These are phyloP conservation scores for Candida pini DNA, from an alignment of 805 yeast species.

Conservation along the genomic window DNA sequence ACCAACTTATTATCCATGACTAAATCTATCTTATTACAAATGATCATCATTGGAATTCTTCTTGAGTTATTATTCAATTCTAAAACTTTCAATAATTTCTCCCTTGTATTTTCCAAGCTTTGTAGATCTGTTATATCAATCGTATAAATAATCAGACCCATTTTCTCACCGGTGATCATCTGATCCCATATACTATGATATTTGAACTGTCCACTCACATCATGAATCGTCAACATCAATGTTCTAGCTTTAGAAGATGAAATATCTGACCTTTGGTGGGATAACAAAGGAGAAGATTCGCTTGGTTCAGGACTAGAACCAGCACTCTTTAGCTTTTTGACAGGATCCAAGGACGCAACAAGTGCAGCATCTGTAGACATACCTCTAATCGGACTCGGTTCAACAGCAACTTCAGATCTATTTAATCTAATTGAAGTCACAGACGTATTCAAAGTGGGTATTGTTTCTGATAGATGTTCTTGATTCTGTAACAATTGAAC, in stretches of 20 bases:
- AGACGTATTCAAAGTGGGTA: constrained; percentile 23
- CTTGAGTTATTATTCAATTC: constrained; percentile 12
- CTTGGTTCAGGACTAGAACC: too few relatives aligned
- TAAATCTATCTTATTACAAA: constrained; percentile 28
- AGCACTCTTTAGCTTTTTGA: too few relatives aligned
- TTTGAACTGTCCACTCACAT: constrained; percentile 28
- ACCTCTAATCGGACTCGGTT: too few relatives aligned
- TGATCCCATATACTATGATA: constrained; percentile 22
- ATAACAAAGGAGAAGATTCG: not conserved
- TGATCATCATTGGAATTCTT: constrained; percentile 21
- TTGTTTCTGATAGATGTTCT: constrained; percentile 10
- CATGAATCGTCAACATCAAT: constrained; percentile 19
- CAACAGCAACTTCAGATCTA: too few relatives aligned
- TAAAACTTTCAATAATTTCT: constrained; percentile 17
- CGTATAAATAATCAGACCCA: constrained; percentile 17
- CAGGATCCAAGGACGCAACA: too few relatives aligned
- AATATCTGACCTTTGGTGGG: not conserved
- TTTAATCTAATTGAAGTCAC: constrained; percentile 9
- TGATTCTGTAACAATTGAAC: constrained; percentile 11
- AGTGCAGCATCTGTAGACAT: too few relatives aligned
- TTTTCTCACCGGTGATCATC: constrained; percentile 1
- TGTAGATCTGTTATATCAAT: constrained; percentile 27
- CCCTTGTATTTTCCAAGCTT: constrained; percentile 18
- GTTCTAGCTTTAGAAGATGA: constrained; percentile 1
- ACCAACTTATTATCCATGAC: constrained; percentile 13